Evolutionary conservation across 2,329 filamentous ascomycete genomes (phyloP), one percentile per base, ranked within the genome.

Genomic region (Alternaria viburni): DNA sequence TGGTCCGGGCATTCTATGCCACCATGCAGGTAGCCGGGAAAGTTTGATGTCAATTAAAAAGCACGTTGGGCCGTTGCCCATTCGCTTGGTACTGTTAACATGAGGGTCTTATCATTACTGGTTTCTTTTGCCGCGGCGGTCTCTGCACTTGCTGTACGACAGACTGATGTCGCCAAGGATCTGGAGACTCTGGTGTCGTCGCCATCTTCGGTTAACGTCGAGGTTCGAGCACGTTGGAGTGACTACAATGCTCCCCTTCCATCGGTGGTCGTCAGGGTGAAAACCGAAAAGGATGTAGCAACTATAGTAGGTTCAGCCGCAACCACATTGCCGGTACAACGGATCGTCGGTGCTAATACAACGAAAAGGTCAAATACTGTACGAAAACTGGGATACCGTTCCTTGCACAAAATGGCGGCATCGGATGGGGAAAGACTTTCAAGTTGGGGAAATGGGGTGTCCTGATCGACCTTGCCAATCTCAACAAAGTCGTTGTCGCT

Each of bases 341-440:
- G 9, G 5, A 23, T 15, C 2, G 17, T 26, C 13, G 8, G 23
- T 17, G 21, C 55, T 66, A 8, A 71, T 26, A 3, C 21, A 21
- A 43, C 17, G 3, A 15, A 32, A 51, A 75, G 73, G 59, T 75
- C 57, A 73, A 70, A 56, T 74, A 73, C 47, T 72, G 69, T 41
- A 59, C 64, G 0, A 61, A 69, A 21, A 23, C 45, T 11, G 60
- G 66, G 4, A 65, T 75, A 41, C 66, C 71, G 1, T 75, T 77
- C 25, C 60, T 76, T 9, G 69, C 71, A 9, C 74, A 77, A 54
- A 75, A 72, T 51, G 74, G 74, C 11, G 74, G 69, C 32, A 65
- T 71, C 32, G 73, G 67, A n/a, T 77, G 74, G 74, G 70, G 61
- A 17, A 71, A 64, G 19, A 70, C 68, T 1, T 75, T 76, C 59